Base-by-base conservation (phyloP, 352 stramenopile genomes). In the Pythium utonaiense region DNA sequence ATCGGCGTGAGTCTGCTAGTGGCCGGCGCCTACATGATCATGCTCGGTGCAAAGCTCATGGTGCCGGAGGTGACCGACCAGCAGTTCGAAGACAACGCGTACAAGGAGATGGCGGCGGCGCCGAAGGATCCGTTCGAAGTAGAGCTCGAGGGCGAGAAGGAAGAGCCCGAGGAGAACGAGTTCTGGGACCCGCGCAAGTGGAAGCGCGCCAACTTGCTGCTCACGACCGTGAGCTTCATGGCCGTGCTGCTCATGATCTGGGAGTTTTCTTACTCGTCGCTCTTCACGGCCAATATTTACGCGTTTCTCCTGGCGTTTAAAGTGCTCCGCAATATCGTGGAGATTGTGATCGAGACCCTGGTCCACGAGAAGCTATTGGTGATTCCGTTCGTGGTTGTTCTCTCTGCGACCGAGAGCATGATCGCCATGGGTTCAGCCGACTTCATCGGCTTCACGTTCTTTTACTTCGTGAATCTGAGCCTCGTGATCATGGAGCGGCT, bases 261-360 rank as follows among this genome's bases (percentile, higher is more conserved):
- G 78, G 96, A 99, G 69, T 98, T 99, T 62, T 97, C 90, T 9
- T 99, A 98, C 78, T 98, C 93, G 24, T 59, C 82, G 17, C 63
- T 70, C 19, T 99, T 98, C 59, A 93, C 89, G 9, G 72, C 77
- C 36, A 88, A 97, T 57, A 95, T 98, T 53, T 98, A 98, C 67
- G 67, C 71, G 21, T 96, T 95, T 48, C 78, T 98, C 30, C 60
- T 98, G 10, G 54, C 80, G n/a, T 96, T 97, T 66, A 98, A 98
- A 65, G 27, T 98, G 17, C 49, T 88, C 44, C 82, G 96, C 58
- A 78, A 93, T 33, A 27, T 82, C 17, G 60, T 97, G 28, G 93
- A 98, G 57, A 77, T 89, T 10, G 53, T 93, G 4, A 71, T 97
- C 7, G 88, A 97, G 51, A 69, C 67, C 12, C 77, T 96, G 21